These are phyloP conservation scores for Silene noctiflora DNA, from an alignment of 179 eudicot genomes.

Conservation along the genomic window DNA sequence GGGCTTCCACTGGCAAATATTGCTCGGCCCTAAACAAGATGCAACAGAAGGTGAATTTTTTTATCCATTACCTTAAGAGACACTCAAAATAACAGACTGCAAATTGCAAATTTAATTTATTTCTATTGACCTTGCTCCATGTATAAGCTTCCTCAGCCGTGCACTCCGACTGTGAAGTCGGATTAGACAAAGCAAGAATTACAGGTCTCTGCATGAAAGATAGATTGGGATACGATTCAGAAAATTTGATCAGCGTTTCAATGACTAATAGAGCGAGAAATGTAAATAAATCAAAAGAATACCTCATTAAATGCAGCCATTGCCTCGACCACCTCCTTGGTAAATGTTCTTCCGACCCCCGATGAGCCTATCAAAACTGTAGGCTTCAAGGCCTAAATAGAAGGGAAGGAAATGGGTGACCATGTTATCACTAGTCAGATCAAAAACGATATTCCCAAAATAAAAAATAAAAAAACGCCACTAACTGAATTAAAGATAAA, in stretches of 20 bases:
- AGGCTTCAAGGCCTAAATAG: constrained; percentile 66
- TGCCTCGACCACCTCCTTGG: constrained; percentile 77
- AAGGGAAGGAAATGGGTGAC: background rate
- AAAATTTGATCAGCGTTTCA: background rate
- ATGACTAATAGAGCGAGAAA: background rate
- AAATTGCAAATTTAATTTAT: background rate
- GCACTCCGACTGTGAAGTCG: constrained; percentile 53
- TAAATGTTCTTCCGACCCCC: constrained; percentile 70
- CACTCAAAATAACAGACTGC: background rate
- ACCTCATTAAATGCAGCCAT: constrained; percentile 79
- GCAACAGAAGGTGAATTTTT: background rate
- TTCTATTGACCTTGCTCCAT: constrained; percentile 42
- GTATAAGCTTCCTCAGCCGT: constrained; percentile 50
- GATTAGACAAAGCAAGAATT: constrained; percentile 45
- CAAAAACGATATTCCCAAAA: no score
- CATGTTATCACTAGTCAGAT: no score
- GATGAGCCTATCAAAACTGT: constrained; percentile 78
- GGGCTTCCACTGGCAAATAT: constrained; percentile 94
- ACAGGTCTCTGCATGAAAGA: constrained; percentile 39
- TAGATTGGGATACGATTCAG: background rate
- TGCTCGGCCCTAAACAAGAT: constrained; percentile 65
- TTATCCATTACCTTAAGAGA: background rate
- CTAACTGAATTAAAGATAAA: no score
- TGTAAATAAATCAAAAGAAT: background rate
- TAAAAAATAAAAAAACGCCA: no score